phyloP scores from a whole-genome alignment of 2,329 filamentous ascomycete genomes.

The Elsinoe arachidis region DNA sequence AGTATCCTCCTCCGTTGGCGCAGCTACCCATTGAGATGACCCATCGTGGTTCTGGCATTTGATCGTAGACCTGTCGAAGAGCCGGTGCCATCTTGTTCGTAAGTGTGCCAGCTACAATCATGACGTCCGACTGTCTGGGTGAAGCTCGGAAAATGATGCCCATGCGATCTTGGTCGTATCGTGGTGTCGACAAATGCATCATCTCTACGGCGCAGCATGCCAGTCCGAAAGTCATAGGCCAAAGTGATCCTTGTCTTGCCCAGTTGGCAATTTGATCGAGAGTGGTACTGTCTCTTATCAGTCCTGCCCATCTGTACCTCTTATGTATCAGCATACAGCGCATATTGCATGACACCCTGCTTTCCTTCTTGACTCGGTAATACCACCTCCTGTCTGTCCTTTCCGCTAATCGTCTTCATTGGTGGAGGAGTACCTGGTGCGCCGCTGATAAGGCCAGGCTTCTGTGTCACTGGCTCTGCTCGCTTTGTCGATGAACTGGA shows the following conservation, averaged over 20 bases:
- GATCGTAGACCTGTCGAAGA: conserved; percentile 79
- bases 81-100: conserved; percentile 94
- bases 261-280: conserved; percentile 75
- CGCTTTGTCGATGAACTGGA: conserved; percentile 57
- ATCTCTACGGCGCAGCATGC: conserved; percentile 87
- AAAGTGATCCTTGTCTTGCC: conserved; percentile 74
- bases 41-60: conserved; percentile 87
- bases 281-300: conserved; percentile 50
- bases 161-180: conserved; percentile 80
- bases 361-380: conserved; percentile 70
- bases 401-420: conserved; percentile 39
- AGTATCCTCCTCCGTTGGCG: conserved; percentile 75
- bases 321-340: conserved; percentile 54
- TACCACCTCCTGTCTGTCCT: conserved; percentile 59
- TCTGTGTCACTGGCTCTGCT: conserved; percentile 49
- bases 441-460: conserved; percentile 42
- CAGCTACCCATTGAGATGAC: conserved; percentile 77
- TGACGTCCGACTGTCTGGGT: conserved; percentile 79
- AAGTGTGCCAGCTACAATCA: conserved; percentile 89
- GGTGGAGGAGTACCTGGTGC: conserved; percentile 45
- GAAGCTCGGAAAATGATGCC: conserved; percentile 88
- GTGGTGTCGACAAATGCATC: conserved; percentile 83
- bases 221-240: conserved; percentile 82
- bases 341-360: conserved; percentile 76
- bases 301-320: conserved; percentile 1